Evolutionary conservation across 352 stramenopile species (phyloP).

Genomic region (Globisporangium megalacanthum): DNA sequence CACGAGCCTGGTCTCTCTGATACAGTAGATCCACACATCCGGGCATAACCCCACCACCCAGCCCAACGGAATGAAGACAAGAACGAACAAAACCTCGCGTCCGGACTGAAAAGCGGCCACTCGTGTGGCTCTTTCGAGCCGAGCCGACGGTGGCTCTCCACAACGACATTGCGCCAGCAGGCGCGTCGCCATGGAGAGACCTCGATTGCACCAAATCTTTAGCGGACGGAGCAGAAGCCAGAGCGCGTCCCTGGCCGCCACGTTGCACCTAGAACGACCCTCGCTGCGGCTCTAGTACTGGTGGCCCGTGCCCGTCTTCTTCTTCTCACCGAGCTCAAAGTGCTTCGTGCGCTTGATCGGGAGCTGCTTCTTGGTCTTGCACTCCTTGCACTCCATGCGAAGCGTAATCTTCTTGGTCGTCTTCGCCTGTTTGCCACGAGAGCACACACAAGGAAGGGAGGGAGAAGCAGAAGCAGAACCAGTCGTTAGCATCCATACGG

Average conservation of each 20-base stretch:
- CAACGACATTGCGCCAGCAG: no score
- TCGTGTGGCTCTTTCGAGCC: no score
- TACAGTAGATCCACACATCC: no score
- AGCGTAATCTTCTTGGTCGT: constrained; percentile 97
- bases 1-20: no score
- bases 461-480: background rate
- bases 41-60: no score
- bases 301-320: constrained; percentile 93
- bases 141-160: no score
- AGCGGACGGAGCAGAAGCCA: constrained; percentile 20
- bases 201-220: constrained; percentile 15
- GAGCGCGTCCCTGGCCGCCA: no score
- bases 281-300: constrained; percentile 88
- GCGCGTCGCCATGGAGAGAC: no score
- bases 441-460: background rate
- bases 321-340: constrained; percentile 99
- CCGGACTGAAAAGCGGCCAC: no score
- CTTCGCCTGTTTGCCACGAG: constrained; percentile 87
- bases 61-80: no score
- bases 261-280: constrained; percentile 14
- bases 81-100: no score
- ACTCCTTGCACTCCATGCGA: constrained; percentile 99
- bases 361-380: constrained; percentile 99
- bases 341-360: constrained; percentile 99
- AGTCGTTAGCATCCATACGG: background rate